Conservation (phyloP, 495 filamentous ascomycete genomes). For the Trichoderma asperelloides region DNA sequence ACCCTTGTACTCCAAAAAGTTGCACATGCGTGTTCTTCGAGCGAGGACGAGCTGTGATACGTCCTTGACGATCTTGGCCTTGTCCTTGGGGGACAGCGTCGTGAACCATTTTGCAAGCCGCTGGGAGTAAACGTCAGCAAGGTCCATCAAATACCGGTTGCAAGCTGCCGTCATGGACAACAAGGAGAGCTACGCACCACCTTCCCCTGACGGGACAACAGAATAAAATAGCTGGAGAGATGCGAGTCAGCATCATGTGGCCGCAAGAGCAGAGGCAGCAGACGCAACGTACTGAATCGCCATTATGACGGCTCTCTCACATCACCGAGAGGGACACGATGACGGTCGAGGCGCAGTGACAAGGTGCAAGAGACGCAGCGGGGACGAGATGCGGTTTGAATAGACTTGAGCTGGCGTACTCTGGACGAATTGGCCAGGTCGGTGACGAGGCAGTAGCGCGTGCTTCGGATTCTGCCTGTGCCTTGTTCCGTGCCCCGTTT, state of each 20-base stretch:
- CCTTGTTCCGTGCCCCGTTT: background rate
- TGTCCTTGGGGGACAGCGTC: slow-evolving; percentile 94
- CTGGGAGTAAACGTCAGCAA: slow-evolving; percentile 43
- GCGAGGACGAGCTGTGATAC: slow-evolving; percentile 96
- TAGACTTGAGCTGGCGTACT: background rate
- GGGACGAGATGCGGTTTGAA: background rate
- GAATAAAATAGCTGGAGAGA: slow-evolving; percentile 76
- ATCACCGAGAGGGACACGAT: slow-evolving; percentile 17
- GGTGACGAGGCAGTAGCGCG: slow-evolving; percentile 7
- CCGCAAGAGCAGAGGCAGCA: background rate
- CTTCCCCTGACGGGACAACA: slow-evolving; percentile 97
- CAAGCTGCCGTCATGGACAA: background rate
- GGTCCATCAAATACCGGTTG: slow-evolving; percentile 12
- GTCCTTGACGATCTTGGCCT: slow-evolving; percentile 99
- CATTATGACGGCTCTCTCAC: slow-evolving; percentile 31
- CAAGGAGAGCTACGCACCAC: slow-evolving; percentile 54
- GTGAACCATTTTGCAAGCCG: slow-evolving; percentile 99
- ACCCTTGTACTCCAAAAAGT: slow-evolving; percentile 99
- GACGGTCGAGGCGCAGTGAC: background rate
- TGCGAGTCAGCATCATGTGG: slow-evolving; percentile 24
- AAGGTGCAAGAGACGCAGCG: background rate
- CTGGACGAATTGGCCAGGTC: background rate
- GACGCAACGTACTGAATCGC: slow-evolving; percentile 34
- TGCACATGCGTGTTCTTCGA: slow-evolving; percentile 95
- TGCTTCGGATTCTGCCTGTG: background rate